Conservation (phyloP, 139 green algal species). For the Nannochloris sp. region DNA sequence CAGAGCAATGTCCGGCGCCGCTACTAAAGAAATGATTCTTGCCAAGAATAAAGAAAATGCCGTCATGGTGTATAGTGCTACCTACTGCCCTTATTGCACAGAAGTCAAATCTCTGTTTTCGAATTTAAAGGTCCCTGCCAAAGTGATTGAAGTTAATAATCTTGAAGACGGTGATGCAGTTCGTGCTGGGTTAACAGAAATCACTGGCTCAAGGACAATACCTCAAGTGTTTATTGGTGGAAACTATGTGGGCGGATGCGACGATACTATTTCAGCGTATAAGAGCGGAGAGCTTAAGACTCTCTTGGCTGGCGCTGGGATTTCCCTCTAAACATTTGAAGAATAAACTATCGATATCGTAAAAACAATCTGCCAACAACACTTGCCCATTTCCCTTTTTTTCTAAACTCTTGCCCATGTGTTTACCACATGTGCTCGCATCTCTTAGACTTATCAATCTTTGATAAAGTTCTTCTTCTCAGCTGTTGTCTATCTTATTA, state of each 20-base stretch:
- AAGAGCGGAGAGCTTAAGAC: slow-evolving; percentile 37
- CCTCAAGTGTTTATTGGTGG: slow-evolving; percentile 77
- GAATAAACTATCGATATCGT: too few relatives aligned
- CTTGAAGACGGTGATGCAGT: slow-evolving; percentile 55
- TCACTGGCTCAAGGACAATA: slow-evolving; percentile 57
- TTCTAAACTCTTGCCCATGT: too few relatives aligned
- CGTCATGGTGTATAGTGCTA: slow-evolving; percentile 28
- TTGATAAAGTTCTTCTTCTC: too few relatives aligned
- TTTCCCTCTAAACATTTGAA: neutral
- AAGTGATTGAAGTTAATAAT: slow-evolving; percentile 57
- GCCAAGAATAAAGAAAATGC: slow-evolving; percentile 41
- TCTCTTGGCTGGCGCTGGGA: slow-evolving; percentile 30
- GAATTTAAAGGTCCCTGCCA: slow-evolving; percentile 40
- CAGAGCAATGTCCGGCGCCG: neutral
- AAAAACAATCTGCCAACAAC: too few relatives aligned
- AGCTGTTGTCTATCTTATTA: too few relatives aligned
- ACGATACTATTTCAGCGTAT: slow-evolving; percentile 48
- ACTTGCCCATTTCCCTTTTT: too few relatives aligned
- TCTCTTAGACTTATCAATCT: too few relatives aligned
- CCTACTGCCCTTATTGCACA: slow-evolving; percentile 24
- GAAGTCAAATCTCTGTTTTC: slow-evolving; percentile 60
- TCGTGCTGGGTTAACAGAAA: slow-evolving; percentile 40
- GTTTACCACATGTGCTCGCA: too few relatives aligned
- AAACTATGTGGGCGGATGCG: slow-evolving; percentile 61
- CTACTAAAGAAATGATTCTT: neutral